Conservation (phyloP, 176 grass and related monocot species). For the Triticum turgidum region DNA sequence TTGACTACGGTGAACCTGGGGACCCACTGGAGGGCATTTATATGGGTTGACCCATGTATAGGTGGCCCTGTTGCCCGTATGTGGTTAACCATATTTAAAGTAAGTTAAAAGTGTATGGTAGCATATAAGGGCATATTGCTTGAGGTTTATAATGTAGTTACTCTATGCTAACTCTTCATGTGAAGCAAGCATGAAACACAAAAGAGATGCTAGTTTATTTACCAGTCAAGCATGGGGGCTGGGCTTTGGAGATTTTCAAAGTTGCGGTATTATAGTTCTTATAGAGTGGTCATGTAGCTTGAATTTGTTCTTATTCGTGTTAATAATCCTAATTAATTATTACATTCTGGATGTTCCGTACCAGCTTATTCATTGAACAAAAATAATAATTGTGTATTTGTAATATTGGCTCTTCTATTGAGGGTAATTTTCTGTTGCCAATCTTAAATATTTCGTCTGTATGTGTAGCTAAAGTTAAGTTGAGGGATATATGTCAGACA, state of each 20-base stretch:
- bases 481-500: background rate
- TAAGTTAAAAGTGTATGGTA: background rate
- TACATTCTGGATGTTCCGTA: background rate
- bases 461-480: background rate
- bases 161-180: background rate
- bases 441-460: background rate
- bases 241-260: background rate
- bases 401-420: slow-evolving; percentile 19
- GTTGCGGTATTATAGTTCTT: background rate
- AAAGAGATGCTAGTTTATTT: background rate
- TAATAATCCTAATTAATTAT: background rate
- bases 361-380: background rate
- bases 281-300: background rate
- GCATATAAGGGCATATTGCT: background rate
- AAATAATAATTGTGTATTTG: background rate
- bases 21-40: background rate
- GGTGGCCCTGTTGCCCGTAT: background rate
- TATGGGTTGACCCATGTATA: background rate
- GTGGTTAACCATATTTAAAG: background rate
- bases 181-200: slow-evolving; percentile 10
- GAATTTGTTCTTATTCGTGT: slow-evolving; percentile 11
- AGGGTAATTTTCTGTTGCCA: slow-evolving; percentile 1
- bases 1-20: background rate
- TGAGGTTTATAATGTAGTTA: background rate
- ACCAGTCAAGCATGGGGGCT: background rate